Base-by-base conservation (phyloP, 1,284 basidiomycete species). In the Tylopilus sp. region DNA sequence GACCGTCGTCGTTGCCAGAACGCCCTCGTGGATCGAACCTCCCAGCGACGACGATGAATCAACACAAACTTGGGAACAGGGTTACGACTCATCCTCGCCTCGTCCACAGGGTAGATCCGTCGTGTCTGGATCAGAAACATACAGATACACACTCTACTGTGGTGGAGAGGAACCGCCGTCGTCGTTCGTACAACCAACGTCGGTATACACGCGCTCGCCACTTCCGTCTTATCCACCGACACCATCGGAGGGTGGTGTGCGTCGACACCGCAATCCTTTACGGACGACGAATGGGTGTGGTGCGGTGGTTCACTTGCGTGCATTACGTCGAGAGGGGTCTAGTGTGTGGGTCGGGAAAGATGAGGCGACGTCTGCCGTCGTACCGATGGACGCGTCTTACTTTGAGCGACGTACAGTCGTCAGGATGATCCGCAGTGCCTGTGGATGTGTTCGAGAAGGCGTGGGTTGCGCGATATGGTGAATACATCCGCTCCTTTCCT, bases 401-500 rank as follows among this genome's bases (percentile, higher is more conserved):
- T 81, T 83, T 60, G 78, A 78, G 51, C 66, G 71, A 35, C 60
- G 69, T 14, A 68, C 73, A 10, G 69, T 75, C 8, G 73, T 73
- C 33, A 75, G 73, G 61, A 75, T 78, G 64, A 68, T 77, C 52
- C 71, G 70, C 56, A 81, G 74, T 56, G 67, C 77, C 3, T 85
- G 82, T 55, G 81, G 82, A 18, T 85, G 83, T 58, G 63, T 82
- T 37, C 73, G 78, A 42, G 81, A 83, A 63, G 81, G 80, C 4
- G 71, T 85, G 11, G 83, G 80, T 21, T 85, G 83, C 64, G 72
- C 77, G 2, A 73, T 75, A 38, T 85, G 82, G 81, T 80, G 53
- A 59, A 77, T 65, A 17, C 44, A n/a, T 12, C 29, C 18, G 12
- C 49, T 53, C 52, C 4, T 10, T 33, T 48, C 48, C 36, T 28